Percentiles rank a stretch among this genome's conserved stretches.
Conservation (phyloP, 2,329 filamentous ascomycete species). For the Aspergillus piperis region DNA sequence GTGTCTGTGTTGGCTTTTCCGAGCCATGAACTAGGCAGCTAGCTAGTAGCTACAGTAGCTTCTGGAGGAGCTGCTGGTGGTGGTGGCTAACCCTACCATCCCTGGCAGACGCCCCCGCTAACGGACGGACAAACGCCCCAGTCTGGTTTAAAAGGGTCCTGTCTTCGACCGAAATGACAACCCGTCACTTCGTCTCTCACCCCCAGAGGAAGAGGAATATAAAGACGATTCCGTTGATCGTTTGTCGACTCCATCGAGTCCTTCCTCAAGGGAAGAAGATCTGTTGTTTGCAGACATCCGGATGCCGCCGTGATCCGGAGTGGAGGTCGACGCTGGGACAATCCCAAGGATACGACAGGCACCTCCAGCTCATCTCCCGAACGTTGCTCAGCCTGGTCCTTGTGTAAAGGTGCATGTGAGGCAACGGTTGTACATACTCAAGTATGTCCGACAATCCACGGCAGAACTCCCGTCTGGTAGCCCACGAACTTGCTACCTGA, state of each 20-base stretch:
- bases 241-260: neutral
- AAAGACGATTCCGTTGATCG: neutral
- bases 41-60: too few species aligned
- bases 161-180: neutral
- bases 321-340: neutral
- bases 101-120: neutral
- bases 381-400: neutral
- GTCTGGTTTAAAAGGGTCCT: neutral
- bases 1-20: neutral
- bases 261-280: neutral
- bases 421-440: conserved; percentile 16
- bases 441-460: neutral
- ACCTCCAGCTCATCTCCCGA: neutral
- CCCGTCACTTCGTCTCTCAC: neutral
- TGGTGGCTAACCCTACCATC: neutral
- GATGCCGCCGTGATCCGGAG: neutral
- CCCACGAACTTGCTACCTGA: neutral
- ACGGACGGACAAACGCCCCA: neutral
- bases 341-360: neutral
- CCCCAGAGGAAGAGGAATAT: neutral
- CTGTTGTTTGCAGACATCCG: neutral
- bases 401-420: conserved; percentile 6
- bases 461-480: neutral
- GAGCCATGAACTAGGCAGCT: neutral
- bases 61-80: neutral